Conservation (phyloP, 129 eudicot species). For the Tagetes patula region DNA sequence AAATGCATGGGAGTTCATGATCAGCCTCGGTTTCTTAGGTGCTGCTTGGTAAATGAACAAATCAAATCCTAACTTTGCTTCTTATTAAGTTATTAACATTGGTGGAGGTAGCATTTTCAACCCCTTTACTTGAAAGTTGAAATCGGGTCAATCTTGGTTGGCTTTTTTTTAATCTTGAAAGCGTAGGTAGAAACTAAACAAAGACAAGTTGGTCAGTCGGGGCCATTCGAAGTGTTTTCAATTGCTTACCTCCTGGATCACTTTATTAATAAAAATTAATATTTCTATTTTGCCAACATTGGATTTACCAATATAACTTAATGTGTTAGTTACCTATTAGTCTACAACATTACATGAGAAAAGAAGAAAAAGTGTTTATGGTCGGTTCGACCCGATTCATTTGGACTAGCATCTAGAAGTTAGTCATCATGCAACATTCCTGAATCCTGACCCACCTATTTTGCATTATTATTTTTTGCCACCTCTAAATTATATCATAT, state of each 20-base stretch:
- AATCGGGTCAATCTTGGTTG: neutral
- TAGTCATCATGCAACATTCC: neutral
- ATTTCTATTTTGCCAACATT: neutral
- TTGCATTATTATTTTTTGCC: neutral
- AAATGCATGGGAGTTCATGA: constrained; percentile 69
- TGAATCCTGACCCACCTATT: neutral
- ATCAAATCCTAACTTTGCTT: neutral
- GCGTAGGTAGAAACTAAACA: neutral
- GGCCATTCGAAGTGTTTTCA: neutral
- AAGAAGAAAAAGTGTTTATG: neutral
- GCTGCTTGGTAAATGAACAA: constrained; percentile 68
- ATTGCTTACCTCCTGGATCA: neutral
- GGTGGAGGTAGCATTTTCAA: neutral
- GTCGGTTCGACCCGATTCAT: neutral
- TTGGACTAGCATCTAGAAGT: neutral
- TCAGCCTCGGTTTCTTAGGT: constrained; percentile 77
- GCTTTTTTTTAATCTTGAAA: neutral
- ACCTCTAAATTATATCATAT: neutral
- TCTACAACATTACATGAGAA: neutral
- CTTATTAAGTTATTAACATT: neutral
- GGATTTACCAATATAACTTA: neutral
- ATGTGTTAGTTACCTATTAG: neutral
- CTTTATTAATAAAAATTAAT: neutral
- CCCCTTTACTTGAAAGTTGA: neutral
- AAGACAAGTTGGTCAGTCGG: neutral